Base-by-base conservation (phyloP, 306 rosid species). In the Quercus cerris region DNA sequence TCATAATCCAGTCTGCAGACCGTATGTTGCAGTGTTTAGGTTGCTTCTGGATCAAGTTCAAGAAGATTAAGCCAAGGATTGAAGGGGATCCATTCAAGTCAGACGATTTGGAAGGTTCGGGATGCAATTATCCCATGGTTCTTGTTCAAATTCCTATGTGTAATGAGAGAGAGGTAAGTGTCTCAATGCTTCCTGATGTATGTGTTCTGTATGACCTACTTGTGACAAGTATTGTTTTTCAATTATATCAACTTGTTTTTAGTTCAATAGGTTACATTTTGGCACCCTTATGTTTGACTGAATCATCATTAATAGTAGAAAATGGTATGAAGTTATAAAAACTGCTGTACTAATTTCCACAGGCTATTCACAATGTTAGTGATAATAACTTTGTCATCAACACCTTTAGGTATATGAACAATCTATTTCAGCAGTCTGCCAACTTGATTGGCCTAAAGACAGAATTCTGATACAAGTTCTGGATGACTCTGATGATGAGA, bases 131-230 rank as follows among this genome's bases (percentile, higher is more conserved):
- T 74, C 97, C 97, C 44, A 86, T 81, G 89, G 93, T 91, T 52
- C 97, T 91, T 44, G 93, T 89, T 81, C 97, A 91, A 77, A 91
- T 91, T 84, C 96, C 96, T 30, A 91, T 91, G 96, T 91, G 97
- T 67, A 91, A 91, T 78, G 97, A 91, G 83, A 89, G 82, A 86
- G 97, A 91, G 97, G 97, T 91, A 67, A 78, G 70, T 22, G 30
- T 57, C 71, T 76, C 73, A 9, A 67, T 71, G 12, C 69, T 73
- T 75, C 4, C 66, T 59, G 13, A 11, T 59, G 23, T 23, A 59
- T 59, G 28, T n/a, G 66, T 23, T 59, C 23, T 59, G 27, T 59
- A 59, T 59, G 25, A 22, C 57, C 64, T 35, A 49, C 69, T 75
- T 83, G 4, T 38, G 17, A 12, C 17, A 49, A 49, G 17, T 49